Conservation (phyloP, 2,329 filamentous ascomycete genomes). For the Pyrenophora tritici-repentis region DNA sequence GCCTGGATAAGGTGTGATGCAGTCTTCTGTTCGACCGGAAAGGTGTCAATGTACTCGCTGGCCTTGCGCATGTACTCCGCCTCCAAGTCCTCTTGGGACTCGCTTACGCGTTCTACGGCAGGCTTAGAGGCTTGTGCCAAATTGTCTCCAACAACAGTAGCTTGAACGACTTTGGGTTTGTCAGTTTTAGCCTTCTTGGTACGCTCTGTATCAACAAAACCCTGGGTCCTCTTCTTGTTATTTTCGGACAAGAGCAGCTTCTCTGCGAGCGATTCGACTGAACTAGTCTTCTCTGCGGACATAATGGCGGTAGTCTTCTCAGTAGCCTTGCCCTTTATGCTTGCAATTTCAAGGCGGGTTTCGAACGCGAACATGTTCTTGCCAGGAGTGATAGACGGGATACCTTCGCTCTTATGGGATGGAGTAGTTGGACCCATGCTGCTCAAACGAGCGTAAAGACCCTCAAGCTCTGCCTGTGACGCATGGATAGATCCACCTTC, state of each 20-base stretch:
- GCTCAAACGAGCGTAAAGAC: slow-evolving; percentile 28
- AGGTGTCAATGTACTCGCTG: slow-evolving; percentile 19
- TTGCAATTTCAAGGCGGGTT: background rate
- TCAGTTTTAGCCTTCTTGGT: background rate
- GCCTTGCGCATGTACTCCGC: slow-evolving; percentile 24
- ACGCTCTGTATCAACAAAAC: no score
- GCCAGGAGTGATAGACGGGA: background rate
- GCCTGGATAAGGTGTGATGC: slow-evolving; percentile 18
- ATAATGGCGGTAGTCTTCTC: background rate
- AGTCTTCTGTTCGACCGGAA: slow-evolving; percentile 9
- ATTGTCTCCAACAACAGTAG: background rate
- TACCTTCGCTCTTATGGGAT: background rate
- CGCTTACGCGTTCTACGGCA: background rate
- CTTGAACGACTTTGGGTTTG: no score
- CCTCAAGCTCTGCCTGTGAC: slow-evolving; percentile 17
- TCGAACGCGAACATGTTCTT: slow-evolving; percentile 13
- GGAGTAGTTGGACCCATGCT: background rate
- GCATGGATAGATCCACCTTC: background rate
- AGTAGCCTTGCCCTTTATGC: background rate
- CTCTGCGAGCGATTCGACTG: no score
- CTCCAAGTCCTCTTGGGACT: slow-evolving; percentile 15
- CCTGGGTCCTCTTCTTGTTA: no score
- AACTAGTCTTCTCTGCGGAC: no score
- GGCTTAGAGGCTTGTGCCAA: background rate
- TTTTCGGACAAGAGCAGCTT: no score